Evolutionary conservation across 2,329 filamentous ascomycete genomes (phyloP).

Genomic region (Alternaria ethzedia): DNA sequence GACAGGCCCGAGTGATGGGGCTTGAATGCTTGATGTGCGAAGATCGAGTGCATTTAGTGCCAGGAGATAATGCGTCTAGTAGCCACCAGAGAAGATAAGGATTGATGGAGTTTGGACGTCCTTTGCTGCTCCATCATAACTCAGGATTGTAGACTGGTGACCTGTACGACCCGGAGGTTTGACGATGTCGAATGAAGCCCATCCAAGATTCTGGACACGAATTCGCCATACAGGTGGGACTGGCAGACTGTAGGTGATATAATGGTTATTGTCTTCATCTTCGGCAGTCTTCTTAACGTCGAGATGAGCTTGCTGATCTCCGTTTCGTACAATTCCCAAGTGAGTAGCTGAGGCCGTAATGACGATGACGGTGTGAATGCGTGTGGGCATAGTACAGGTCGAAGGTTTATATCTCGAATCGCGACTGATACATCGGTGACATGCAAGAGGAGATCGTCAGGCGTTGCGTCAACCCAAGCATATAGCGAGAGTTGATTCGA

Average conservation of each 20-base stretch:
- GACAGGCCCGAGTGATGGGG: background rate
- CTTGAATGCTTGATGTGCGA: background rate
- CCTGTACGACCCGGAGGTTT: background rate
- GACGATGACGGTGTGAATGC: background rate
- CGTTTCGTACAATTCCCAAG: background rate
- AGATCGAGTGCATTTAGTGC: background rate
- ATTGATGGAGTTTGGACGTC: background rate
- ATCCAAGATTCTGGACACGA: background rate
- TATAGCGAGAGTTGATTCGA: conserved; percentile 1
- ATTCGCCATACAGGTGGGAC: background rate
- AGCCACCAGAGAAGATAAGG: background rate
- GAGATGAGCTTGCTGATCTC: background rate
- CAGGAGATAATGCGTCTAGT: background rate
- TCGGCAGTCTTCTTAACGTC: background rate
- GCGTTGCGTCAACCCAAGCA: background rate
- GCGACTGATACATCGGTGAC: background rate
- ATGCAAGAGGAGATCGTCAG: background rate
- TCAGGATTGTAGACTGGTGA: background rate
- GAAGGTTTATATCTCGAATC: background rate
- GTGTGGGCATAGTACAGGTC: background rate
- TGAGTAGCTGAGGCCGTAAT: background rate
- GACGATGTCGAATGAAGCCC: accelerated
- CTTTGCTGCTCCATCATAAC: background rate
- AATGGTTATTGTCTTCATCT: background rate
- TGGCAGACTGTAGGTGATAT: background rate